These are phyloP conservation scores for Pichia thaimueangensis DNA, from an alignment of 805 yeast species.

Conservation along the genomic window DNA sequence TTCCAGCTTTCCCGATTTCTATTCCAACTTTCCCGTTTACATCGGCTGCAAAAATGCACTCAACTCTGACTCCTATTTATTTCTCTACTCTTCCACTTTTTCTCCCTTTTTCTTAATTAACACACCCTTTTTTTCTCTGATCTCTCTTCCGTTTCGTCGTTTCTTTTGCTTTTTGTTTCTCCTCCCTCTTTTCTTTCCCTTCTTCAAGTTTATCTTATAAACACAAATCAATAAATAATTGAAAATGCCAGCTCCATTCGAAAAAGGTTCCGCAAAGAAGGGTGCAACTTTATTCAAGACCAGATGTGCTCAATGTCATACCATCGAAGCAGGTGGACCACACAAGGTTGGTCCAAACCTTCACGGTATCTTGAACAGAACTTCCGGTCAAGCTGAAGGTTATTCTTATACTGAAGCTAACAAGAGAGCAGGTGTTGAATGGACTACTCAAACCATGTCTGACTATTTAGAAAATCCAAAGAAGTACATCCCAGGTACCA, in stretches of 20 bases:
- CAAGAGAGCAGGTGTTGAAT: slow-evolving; percentile 87
- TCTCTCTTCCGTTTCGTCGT: not conserved
- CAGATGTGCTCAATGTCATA: slow-evolving; percentile 98
- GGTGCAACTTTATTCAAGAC: slow-evolving; percentile 99
- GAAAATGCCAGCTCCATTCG: slow-evolving; percentile 38
- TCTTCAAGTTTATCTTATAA: not conserved
- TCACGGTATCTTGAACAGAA: slow-evolving; percentile 90
- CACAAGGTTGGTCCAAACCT: slow-evolving; percentile 99
- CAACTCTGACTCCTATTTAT: too few relatives aligned
- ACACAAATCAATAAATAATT: not conserved
- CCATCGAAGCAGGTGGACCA: slow-evolving; percentile 92
- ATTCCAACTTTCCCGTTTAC: not conserved
- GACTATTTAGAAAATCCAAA: slow-evolving; percentile 99
- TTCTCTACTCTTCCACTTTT: not conserved
- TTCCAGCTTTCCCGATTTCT: not conserved
- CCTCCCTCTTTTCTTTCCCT: not conserved
- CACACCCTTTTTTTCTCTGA: not conserved
- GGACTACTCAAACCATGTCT: slow-evolving; percentile 84
- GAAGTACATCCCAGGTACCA: slow-evolving; percentile 99
- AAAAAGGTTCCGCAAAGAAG: slow-evolving; percentile 67
- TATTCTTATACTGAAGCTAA: slow-evolving; percentile 97
- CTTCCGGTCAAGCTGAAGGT: slow-evolving; percentile 87
- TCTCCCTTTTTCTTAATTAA: not conserved
- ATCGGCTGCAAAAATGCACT: too few relatives aligned
- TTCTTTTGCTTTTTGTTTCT: not conserved